A percentile compares a stretch with the other conserved stretches of the same genome.
phyloP scores from a whole-genome alignment of 2,329 filamentous ascomycete genomes.

The Ascochyta clinopodiicola region DNA sequence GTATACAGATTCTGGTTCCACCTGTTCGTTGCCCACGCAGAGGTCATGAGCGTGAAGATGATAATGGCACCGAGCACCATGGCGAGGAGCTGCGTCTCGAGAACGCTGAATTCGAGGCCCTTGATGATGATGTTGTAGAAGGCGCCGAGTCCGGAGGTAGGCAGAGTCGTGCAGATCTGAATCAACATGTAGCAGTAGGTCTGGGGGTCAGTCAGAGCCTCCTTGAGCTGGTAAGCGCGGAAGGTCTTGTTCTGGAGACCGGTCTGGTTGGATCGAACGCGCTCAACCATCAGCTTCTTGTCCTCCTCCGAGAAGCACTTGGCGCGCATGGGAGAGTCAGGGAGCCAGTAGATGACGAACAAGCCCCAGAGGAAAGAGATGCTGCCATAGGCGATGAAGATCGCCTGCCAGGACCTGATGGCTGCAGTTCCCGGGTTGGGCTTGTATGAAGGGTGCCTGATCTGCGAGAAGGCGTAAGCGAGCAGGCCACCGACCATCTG shows the following conservation, averaged over 20 bases:
- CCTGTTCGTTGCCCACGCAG: conserved; percentile 72
- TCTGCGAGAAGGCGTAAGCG: conserved; percentile 56
- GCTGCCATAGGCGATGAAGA: conserved; percentile 71
- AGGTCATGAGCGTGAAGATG: conserved; percentile 71
- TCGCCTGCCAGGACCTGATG: conserved; percentile 70
- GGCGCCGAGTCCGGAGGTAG: conserved; percentile 73
- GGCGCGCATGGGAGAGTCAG: conserved; percentile 72
- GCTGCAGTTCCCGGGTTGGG: conserved; percentile 48
- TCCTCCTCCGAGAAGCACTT: conserved; percentile 72
- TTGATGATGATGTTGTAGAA: conserved; percentile 78
- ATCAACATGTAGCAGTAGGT: conserved; percentile 64
- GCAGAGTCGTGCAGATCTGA: conserved; percentile 74
- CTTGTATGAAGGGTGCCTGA: conserved; percentile 25
- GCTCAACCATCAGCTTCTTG: conserved; percentile 62
- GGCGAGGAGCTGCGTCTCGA: conserved; percentile 74
- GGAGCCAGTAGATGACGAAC: conserved; percentile 56
- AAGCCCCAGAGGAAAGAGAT: conserved; percentile 69
- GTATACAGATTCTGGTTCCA: conserved; percentile 71
- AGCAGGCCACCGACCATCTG: conserved; percentile 75
- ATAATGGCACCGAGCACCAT: conserved; percentile 80
- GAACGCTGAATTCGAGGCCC: conserved; percentile 67
- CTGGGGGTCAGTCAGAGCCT: conserved; percentile 70
- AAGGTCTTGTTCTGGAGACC: conserved; percentile 58
- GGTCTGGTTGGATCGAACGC: conserved; percentile 55
- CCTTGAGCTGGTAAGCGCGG: conserved; percentile 60